These are phyloP conservation scores for Pyrus communis DNA, from an alignment of 306 rosid species.

Conservation along the genomic window DNA sequence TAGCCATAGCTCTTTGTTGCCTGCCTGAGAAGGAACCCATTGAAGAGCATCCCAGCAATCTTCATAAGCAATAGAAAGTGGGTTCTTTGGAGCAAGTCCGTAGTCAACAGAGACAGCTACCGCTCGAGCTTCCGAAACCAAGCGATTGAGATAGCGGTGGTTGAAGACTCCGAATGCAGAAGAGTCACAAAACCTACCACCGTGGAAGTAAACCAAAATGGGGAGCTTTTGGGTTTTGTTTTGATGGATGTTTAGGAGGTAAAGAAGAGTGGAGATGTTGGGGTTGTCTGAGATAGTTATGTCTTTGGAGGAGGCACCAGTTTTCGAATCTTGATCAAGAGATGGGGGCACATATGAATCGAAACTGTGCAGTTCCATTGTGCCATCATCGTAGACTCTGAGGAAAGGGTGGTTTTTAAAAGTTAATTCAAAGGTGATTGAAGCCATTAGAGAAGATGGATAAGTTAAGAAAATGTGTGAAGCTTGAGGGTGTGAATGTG, in stretches of 20 bases:
- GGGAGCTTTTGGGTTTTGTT: constrained; percentile 23
- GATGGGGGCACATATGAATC: constrained; percentile 28
- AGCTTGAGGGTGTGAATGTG: too few species aligned
- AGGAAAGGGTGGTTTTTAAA: constrained; percentile 29
- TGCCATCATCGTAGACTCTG: constrained; percentile 40
- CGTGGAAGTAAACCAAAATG: constrained; percentile 43
- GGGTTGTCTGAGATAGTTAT: constrained; percentile 28
- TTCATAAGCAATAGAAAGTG: constrained; percentile 36
- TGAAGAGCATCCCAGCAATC: constrained; percentile 41
- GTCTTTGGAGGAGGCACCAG: constrained; percentile 47
- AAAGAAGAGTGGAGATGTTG: constrained; percentile 33
- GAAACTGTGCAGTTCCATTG: constrained; percentile 5
- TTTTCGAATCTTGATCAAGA: constrained; percentile 13
- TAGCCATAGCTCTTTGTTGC: constrained; percentile 32
- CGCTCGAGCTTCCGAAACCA: constrained; percentile 32
- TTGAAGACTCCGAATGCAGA: constrained; percentile 35
- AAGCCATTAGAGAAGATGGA: neutral
- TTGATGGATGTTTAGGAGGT: constrained; percentile 25
- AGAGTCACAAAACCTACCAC: constrained; percentile 30
- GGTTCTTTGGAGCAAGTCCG: constrained; percentile 38
- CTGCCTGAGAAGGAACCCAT: constrained; percentile 29
- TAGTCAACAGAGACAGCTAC: constrained; percentile 48
- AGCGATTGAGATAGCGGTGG: constrained; percentile 34
- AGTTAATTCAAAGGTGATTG: constrained; percentile 22
- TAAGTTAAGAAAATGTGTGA: neutral